Conservation (phyloP, 2,329 filamentous ascomycete species). For the Ophiostoma australiae region DNA sequence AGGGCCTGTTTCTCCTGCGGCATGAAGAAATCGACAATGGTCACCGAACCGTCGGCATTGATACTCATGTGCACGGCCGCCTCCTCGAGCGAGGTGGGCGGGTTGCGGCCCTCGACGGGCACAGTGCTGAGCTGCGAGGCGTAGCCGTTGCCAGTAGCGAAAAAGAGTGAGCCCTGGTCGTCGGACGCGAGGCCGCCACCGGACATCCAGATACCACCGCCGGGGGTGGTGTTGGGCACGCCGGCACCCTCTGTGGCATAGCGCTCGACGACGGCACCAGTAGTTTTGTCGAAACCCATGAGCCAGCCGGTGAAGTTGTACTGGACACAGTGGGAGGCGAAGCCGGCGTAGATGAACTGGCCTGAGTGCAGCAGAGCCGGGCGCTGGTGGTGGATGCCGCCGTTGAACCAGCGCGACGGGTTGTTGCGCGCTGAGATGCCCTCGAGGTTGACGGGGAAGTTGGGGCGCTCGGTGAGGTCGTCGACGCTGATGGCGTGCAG, state of each 20-base stretch:
- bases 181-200: slow-evolving; percentile 46
- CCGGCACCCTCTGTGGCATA: slow-evolving; percentile 43
- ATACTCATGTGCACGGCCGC: slow-evolving; percentile 47
- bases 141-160: slow-evolving; percentile 46
- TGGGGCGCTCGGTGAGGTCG: slow-evolving; percentile 39
- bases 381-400: slow-evolving; percentile 45
- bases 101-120: slow-evolving; percentile 41
- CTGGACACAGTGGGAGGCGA: slow-evolving; percentile 48
- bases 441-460: slow-evolving; percentile 43
- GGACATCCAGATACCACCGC: slow-evolving; percentile 47
- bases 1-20: slow-evolving; percentile 46
- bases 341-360: slow-evolving; percentile 46
- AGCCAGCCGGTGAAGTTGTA: slow-evolving; percentile 49
- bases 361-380: slow-evolving; percentile 44
- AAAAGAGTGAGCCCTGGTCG: slow-evolving; percentile 44
- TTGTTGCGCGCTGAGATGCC: slow-evolving; percentile 44
- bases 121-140: slow-evolving; percentile 43
- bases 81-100: slow-evolving; percentile 44
- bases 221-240: slow-evolving; percentile 38
- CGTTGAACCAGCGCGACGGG: slow-evolving; percentile 41
- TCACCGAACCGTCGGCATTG: slow-evolving; percentile 41
- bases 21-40: slow-evolving; percentile 47
- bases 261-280: slow-evolving; percentile 41
- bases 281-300: slow-evolving; percentile 45
- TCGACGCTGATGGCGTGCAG: slow-evolving; percentile 45